phyloP scores from a whole-genome alignment of 495 filamentous ascomycete genomes.

The Antarctomyces pellizariae region DNA sequence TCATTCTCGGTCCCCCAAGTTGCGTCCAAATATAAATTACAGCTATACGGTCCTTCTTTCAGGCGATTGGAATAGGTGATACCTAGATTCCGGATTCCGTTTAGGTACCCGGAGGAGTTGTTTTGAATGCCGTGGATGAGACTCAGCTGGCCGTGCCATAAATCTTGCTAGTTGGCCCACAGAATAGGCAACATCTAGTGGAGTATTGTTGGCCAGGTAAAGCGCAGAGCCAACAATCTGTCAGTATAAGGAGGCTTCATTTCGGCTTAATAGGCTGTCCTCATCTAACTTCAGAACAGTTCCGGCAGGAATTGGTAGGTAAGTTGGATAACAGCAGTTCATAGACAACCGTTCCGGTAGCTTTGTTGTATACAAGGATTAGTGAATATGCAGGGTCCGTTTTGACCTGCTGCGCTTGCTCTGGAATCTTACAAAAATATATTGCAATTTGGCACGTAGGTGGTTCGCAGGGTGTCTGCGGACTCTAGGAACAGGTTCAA shows the following conservation, averaged over 20 bases:
- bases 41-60: too few relatives aligned
- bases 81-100: too few relatives aligned
- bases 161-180: background rate
- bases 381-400: background rate
- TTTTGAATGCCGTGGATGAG: too few relatives aligned
- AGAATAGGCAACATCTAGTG: background rate
- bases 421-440: background rate
- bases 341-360: background rate
- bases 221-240: background rate
- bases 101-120: too few relatives aligned
- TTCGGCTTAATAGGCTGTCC: too few relatives aligned
- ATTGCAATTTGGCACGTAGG: too few relatives aligned
- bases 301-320: background rate
- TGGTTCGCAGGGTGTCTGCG: too few relatives aligned
- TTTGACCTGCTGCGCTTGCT: background rate
- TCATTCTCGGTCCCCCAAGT: slow-evolving; percentile 1
- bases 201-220: slow-evolving; percentile 1
- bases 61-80: too few relatives aligned
- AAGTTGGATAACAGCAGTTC: background rate
- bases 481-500: too few relatives aligned
- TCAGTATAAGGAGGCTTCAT: slow-evolving; percentile 1
- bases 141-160: background rate
- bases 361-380: background rate
- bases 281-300: slow-evolving; percentile 1
- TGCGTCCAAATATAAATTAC: too few relatives aligned